A percentile compares a stretch with the other conserved stretches of the same genome.
These are phyloP conservation scores for Catenaria anguillulae DNA, from an alignment of 371 early-diverging fungal species.

Conservation along the genomic window DNA sequence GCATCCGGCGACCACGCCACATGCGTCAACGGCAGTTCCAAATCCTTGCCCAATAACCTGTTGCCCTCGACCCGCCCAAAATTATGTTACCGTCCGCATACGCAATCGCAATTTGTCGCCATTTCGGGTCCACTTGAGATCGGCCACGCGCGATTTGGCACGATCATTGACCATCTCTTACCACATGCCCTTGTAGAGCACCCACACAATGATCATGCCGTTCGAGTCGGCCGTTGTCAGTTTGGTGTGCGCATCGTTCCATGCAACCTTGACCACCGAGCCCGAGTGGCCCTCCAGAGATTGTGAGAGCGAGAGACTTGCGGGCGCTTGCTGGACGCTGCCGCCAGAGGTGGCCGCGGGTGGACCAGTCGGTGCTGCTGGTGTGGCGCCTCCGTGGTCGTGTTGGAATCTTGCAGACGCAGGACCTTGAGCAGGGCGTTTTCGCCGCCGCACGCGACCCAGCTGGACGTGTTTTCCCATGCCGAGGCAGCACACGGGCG, in stretches of 20 bases:
- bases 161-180: conserved; percentile 41
- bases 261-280: conserved; percentile 11
- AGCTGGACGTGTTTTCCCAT: conserved; percentile 40
- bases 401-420: conserved; percentile 23
- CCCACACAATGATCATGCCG: conserved; percentile 43
- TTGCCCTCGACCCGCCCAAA: conserved; percentile 44
- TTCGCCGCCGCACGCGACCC: conserved; percentile 41
- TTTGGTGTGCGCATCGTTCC: conserved; percentile 33
- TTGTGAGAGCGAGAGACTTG: conserved; percentile 2
- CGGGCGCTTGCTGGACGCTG: neutral
- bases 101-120: conserved; percentile 35
- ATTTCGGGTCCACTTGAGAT: conserved; percentile 35
- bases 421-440: conserved; percentile 38
- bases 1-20: conserved; percentile 40
- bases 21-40: conserved; percentile 22
- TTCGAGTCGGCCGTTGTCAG: conserved; percentile 36
- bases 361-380: too few relatives aligned
- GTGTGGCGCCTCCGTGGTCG: too few relatives aligned
- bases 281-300: conserved; percentile 5
- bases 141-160: conserved; percentile 31
- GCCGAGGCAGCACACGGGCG: conserved; percentile 26
- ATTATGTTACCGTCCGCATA: conserved; percentile 35
- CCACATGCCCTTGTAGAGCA: conserved; percentile 40
- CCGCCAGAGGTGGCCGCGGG: too few relatives aligned
- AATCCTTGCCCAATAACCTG: conserved; percentile 37